These are phyloP conservation scores for Colletotrichum salicis DNA, from an alignment of 2,329 filamentous ascomycete species.

Conservation along the genomic window DNA sequence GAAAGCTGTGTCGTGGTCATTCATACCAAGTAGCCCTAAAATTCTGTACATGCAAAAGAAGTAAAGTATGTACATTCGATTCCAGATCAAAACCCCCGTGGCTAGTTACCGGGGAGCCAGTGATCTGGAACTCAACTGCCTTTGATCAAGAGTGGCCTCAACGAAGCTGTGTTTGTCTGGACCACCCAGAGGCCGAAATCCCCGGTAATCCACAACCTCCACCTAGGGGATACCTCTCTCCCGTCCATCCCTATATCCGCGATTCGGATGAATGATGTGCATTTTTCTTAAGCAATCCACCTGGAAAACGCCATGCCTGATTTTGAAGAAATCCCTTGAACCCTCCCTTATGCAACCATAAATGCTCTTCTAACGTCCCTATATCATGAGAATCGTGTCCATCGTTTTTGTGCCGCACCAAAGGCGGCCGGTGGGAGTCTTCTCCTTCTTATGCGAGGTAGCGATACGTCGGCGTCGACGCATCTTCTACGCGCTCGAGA, in stretches of 20 bases:
- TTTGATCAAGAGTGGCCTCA: too few species aligned
- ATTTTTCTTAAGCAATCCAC: neutral
- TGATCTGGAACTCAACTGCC: neutral
- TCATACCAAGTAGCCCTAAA: neutral
- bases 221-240: neutral
- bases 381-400: conserved; percentile 10
- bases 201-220: neutral
- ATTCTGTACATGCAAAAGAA: conserved; percentile 10
- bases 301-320: conserved; percentile 11
- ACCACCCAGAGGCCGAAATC: neutral
- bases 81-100: neutral
- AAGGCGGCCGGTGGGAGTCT: neutral
- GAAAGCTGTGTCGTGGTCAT: neutral
- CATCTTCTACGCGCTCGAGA: conserved; percentile 77
- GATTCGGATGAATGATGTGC: neutral
- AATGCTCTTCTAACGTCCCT: neutral
- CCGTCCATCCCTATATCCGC: neutral
- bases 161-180: neutral
- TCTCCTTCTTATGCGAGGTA: conserved; percentile 70
- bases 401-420: neutral
- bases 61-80: neutral
- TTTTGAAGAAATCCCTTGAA: neutral
- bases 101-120: neutral
- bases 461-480: conserved; percentile 72
- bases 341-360: conserved; percentile 3